Evolutionary conservation across 148 eudicot genomes (phyloP).

Genomic region (Vaccinium corymbosum): DNA sequence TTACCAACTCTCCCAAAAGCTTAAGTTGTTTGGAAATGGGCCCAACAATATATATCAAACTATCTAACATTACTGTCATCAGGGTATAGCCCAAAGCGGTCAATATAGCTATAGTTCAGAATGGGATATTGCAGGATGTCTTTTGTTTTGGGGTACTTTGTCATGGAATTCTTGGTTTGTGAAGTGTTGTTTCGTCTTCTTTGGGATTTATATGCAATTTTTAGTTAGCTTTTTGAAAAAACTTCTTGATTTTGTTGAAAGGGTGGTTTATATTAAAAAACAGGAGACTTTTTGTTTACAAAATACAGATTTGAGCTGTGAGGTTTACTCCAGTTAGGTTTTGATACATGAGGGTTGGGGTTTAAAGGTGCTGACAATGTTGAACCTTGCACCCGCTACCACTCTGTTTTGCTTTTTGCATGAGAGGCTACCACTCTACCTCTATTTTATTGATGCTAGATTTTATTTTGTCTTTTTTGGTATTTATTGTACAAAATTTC

Average conservation of each 20-base stretch:
- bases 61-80: not conserved
- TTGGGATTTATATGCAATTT: not conserved
- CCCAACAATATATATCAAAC: too few species aligned
- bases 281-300: not conserved
- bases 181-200: not conserved
- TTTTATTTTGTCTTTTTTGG: too few species aligned
- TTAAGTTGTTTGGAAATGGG: too few species aligned
- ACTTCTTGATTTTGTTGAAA: not conserved
- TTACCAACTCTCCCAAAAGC: too few species aligned
- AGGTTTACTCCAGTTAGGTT: not conserved
- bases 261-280: not conserved
- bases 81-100: not conserved
- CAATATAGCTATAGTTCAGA: not conserved
- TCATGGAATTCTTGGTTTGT: not conserved
- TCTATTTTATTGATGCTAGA: too few species aligned
- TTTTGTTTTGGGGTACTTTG: not conserved
- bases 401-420: too few species aligned
- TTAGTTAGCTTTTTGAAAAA: not conserved
- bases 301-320: not conserved
- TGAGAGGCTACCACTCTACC: too few species aligned
- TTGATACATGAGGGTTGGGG: too few species aligned
- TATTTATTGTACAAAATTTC: too few species aligned
- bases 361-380: too few species aligned
- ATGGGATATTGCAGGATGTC: not conserved
- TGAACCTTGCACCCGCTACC: too few species aligned